These are phyloP conservation scores for Fusarium robinianum DNA, from an alignment of 2,329 filamentous ascomycete genomes.

Conservation along the genomic window DNA sequence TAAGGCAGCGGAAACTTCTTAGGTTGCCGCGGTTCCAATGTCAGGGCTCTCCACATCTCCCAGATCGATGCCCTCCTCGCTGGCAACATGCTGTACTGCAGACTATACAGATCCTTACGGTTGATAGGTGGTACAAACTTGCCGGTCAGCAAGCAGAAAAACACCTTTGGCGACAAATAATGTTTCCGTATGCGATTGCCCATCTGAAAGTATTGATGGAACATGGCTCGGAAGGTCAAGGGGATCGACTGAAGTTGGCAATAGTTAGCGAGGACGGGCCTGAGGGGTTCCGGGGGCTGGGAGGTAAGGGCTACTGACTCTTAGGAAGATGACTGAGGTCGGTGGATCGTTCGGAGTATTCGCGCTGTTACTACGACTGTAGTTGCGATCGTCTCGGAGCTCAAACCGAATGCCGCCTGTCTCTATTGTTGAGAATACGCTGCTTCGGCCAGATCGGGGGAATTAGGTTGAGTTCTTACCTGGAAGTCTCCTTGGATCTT, in stretches of 20 bases:
- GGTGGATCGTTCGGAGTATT: constrained; percentile 54
- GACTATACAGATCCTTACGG: constrained; percentile 88
- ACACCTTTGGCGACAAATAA: constrained; percentile 86
- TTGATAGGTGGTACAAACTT: constrained; percentile 95
- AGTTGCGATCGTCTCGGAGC: constrained; percentile 72
- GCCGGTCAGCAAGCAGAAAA: constrained; percentile 85
- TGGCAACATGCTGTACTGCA: constrained; percentile 98
- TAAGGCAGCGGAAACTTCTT: constrained; percentile 46
- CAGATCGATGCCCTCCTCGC: constrained; percentile 76
- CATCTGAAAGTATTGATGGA: constrained; percentile 96
- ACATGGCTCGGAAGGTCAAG: constrained; percentile 89
- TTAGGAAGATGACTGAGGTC: constrained; percentile 83
- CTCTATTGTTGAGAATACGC: constrained; percentile 3
- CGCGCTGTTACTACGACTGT: constrained; percentile 45
- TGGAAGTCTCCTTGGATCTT: constrained; percentile 87
- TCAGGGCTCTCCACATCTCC: constrained; percentile 83
- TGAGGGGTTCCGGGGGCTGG: not conserved
- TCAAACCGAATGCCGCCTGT: constrained; percentile 79
- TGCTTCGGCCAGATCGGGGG: too few relatives aligned
- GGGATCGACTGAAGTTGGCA: constrained; percentile 71
- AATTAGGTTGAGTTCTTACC: constrained; percentile 56
- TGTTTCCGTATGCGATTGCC: constrained; percentile 91
- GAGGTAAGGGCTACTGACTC: constrained; percentile 56
- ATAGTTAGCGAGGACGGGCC: not conserved
- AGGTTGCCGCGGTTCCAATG: constrained; percentile 52